Evolutionary conservation across 1,284 basidiomycete species (phyloP), one percentile per base, ranked within the genome.

Genomic region (Mycena citricolor): DNA sequence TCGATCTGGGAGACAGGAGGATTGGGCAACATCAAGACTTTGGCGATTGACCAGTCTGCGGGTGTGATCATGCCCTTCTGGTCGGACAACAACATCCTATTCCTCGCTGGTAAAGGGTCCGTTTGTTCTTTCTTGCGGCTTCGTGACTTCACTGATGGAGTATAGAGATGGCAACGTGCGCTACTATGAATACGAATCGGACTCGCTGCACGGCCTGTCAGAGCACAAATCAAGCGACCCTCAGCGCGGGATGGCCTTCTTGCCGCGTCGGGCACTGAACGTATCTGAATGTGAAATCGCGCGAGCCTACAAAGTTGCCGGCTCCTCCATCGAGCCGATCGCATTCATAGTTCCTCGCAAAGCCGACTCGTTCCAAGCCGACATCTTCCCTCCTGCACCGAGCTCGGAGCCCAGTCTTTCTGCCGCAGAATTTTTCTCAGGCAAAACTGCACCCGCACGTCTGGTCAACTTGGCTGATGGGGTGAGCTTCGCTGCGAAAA

Each of bases 51-150:
- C 66, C 90, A 93, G 63, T 88, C 86, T 43, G 82, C 91, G 19
- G 94, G 95, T 37, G 91, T 97, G 29, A 67, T 97, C 40, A 97
- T 98, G 92, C 95, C 95, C 1, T 97, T 95, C 81, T 99, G 91
- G 83, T 84, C 81, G 35, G 94, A 97, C 56, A 97, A 95, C 67
- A 86, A 90, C 51, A 84, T 98, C 45, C 73, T 97, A 48, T 97
- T 97, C 81, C 77, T 98, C 49, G 84, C 85, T 61, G 86, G 86
- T 39, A 89, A 90, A 61, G 87, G 86, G 83, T 84, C 52, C 33
- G 17, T 28, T 30, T 45, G 97, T 32, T 31, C 19, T 45, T 43
- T 51, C 24, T 51, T 47, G 28, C 57, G 46, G 21, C 47, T 48
- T 38, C 53, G 43, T 34, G 52, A 37, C 94, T 5, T 14, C 16